phyloP scores from a whole-genome alignment of 768 basidiomycete species.

The Bullera alba region DNA sequence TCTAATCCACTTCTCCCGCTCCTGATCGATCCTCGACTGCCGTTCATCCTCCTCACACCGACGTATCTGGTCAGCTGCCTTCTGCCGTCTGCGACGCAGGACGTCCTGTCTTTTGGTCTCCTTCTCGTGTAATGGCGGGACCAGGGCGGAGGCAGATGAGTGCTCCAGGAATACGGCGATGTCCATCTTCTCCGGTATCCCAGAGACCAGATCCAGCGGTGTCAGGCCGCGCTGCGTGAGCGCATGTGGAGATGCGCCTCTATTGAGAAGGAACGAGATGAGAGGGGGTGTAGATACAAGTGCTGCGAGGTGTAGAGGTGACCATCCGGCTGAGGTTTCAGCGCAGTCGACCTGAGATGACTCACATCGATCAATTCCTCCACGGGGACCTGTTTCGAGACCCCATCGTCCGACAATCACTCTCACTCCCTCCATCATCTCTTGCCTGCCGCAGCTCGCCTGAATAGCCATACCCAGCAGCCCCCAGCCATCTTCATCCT shows the following conservation, averaged over 20 bases:
- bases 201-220: slow-evolving; percentile 79
- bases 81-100: slow-evolving; percentile 62
- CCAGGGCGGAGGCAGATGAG: slow-evolving; percentile 46
- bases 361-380: slow-evolving; percentile 54
- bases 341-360: too few species aligned
- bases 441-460: slow-evolving; percentile 70
- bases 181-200: slow-evolving; percentile 73
- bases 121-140: slow-evolving; percentile 1
- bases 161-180: slow-evolving; percentile 80
- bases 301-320: slow-evolving; percentile 84
- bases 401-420: slow-evolving; percentile 56
- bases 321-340: slow-evolving; percentile 79
- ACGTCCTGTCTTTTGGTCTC: slow-evolving; percentile 48
- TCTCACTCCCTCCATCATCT: slow-evolving; percentile 83
- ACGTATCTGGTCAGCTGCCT: slow-evolving; percentile 6
- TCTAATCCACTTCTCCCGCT: slow-evolving; percentile 29
- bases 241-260: slow-evolving; percentile 76
- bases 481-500: slow-evolving; percentile 80
- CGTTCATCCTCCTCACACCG: slow-evolving; percentile 15
- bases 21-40: slow-evolving; percentile 6
- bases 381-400: slow-evolving; percentile 20
- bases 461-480: slow-evolving; percentile 42
- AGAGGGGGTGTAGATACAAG: slow-evolving; percentile 81
- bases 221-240: slow-evolving; percentile 71
- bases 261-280: slow-evolving; percentile 84